Evolutionary conservation across 75 land plant genomes (phyloP), one percentile per base, ranked within the genome.

Genomic region (Selaginella moellendorffii): DNA sequence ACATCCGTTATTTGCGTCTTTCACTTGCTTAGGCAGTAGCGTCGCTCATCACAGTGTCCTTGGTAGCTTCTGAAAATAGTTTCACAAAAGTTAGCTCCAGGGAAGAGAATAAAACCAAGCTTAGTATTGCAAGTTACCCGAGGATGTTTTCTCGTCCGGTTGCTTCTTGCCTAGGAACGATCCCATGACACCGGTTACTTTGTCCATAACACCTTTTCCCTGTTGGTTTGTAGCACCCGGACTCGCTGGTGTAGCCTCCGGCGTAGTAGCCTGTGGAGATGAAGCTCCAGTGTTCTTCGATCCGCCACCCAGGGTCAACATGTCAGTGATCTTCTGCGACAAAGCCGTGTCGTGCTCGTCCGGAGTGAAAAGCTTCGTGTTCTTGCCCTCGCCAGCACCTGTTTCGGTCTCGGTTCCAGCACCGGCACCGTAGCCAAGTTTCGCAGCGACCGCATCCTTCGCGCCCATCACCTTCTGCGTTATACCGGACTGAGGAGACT

Each of bases 311-410:
- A 20, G 17, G 67, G 27, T 65, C 26, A 65, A 0, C 67, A 36
- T 65, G 53, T 65, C 53, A 20, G 67, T 65, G 10, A 65, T 65
- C 5, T 36, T 23, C 67, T 65, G 53, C n/a, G 67, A 65, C 54
- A 65, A 46, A 12, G 67, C 67, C 24, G 1, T 51, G 51, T 65
- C 67, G 2, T 65, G 53, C 24, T 65, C 67, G 1, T 52, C 67
- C 0, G 67, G 67, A 24, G 31, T 28, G 26, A 65, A 65, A 1
- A 46, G 20, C 20, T 28, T 14, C 0, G 2, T 24, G 17, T 26
- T 27, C 26, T 24, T 5, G 10, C 51, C 51, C 46, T 36, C 46
- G 10, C 46, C 46, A 5, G 46, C 10, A n/a, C 53, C 26, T 21
- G 26, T 25, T 5, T 36, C 54, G n/a, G 26, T 52, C n/a, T 65